Base-by-base conservation (phyloP, 1,284 basidiomycete species). In the Mycena sp. region DNA sequence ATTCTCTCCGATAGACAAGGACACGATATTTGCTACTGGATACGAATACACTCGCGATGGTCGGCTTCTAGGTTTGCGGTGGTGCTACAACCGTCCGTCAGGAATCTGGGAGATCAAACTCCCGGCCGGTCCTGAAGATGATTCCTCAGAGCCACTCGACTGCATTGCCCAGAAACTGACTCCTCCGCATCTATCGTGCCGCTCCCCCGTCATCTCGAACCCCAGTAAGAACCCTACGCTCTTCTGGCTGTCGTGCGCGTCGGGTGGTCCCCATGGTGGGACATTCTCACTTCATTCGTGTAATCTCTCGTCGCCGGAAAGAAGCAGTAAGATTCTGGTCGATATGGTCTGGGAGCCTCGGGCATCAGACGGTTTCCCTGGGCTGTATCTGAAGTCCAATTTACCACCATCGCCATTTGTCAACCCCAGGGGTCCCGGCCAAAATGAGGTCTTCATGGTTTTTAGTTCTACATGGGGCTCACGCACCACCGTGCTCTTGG, bases 31-130 rank as follows among this genome's bases (percentile, higher is more conserved):
- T 56, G 85, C 85, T 0, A 88, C 87, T 1, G 90, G 87, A 0
- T 90, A 87, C 69, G 85, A 88, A 51, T 78, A 82, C 55, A 83
- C 83, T 0, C 67, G 72, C 2, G 89, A 91, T 52, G 85, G 83
- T 7, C 81, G 85, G 51, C 69, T 86, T 25, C 77, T 92, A 7
- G 91, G 91, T 1, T 1, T 46, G 2, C 9, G 37, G 12, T 80
- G 78, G 19, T 93, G 91, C 73, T 81, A 79, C 65, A 93, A 92
- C 69, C 81, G 90, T 1, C 85, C 86, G 0, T 75, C 82, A 2
- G 80, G 81, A 0, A 83, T 93, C 26, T 90, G 86, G 84, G 76
- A 82, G 49, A 67, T 91, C 23, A 64, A 57, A 19, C 57, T 77
- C 2, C 71, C 69, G 14, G 43, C 61, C 12, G 41, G 10, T n/a